Conservation (phyloP, 2,329 filamentous ascomycete species). For the Cordyceps farinosa region DNA sequence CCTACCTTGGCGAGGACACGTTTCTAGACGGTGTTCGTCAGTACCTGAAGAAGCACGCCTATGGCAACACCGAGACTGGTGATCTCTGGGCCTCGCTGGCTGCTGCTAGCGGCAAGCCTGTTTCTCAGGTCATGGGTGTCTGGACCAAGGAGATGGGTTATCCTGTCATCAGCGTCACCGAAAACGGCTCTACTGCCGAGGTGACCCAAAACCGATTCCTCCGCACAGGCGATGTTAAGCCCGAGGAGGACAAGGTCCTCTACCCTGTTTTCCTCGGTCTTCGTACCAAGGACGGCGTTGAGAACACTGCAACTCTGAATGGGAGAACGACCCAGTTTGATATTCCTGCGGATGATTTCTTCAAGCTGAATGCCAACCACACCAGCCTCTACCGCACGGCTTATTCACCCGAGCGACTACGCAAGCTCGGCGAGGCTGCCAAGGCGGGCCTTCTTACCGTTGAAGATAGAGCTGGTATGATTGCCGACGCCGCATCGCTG, state of each 20-base stretch:
- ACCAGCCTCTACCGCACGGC: conserved; percentile 88
- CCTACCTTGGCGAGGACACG: conserved; percentile 84
- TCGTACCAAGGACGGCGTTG: conserved; percentile 76
- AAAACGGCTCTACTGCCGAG: conserved; percentile 66
- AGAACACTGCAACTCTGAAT: conserved; percentile 45
- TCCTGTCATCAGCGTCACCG: conserved; percentile 81
- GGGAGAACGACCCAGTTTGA: conserved; percentile 72
- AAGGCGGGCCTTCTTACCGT: conserved; percentile 69
- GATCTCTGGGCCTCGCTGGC: conserved; percentile 88
- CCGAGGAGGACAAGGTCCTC: conserved; percentile 82
- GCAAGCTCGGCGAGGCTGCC: conserved; percentile 83
- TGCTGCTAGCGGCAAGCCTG: conserved; percentile 85
- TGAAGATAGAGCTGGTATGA: conserved; percentile 92
- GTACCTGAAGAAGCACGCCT: conserved; percentile 96
- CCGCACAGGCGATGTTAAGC: conserved; percentile 86
- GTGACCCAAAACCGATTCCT: conserved; percentile 95
- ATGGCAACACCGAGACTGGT: conserved; percentile 85
- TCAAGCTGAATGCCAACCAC: conserved; percentile 95
- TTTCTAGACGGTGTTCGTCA: conserved; percentile 89
- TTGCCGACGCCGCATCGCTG: conserved; percentile 85
- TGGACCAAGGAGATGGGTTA: conserved; percentile 98
- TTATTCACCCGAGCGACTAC: conserved; percentile 77
- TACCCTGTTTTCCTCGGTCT: conserved; percentile 89
- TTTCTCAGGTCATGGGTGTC: conserved; percentile 86
- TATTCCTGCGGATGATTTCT: conserved; percentile 78